Conservation (phyloP, 768 basidiomycete genomes). For the Sarcodon aspratus region DNA sequence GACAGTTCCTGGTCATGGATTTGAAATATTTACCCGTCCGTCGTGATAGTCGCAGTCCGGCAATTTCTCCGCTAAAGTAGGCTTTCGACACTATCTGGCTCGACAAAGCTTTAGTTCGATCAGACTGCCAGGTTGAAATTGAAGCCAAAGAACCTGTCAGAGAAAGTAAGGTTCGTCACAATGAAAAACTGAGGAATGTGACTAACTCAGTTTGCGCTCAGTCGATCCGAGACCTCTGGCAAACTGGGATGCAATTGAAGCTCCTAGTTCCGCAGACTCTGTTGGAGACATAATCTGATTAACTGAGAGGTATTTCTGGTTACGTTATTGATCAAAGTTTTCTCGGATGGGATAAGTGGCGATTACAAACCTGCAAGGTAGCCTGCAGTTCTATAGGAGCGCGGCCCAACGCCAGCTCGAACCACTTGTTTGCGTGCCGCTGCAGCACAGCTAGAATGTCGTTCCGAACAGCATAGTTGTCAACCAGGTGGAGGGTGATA, state of each 20-base stretch:
- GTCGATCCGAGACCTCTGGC: conserved; percentile 72
- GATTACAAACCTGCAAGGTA: conserved; percentile 62
- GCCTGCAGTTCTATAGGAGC: conserved; percentile 91
- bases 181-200: neutral
- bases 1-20: conserved; percentile 3
- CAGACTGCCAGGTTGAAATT: conserved; percentile 57
- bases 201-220: conserved; percentile 65
- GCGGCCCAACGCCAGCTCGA: conserved; percentile 74
- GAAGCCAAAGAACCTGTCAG: conserved; percentile 39
- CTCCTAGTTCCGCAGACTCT: conserved; percentile 80
- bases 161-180: neutral
- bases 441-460: conserved; percentile 73
- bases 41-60: conserved; percentile 64
- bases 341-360: neutral
- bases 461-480: conserved; percentile 77
- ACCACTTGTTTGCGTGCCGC: conserved; percentile 70
- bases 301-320: conserved; percentile 78
- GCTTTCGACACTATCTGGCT: conserved; percentile 85
- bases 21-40: conserved; percentile 36
- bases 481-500: conserved; percentile 71
- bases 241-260: conserved; percentile 80
- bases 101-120: conserved; percentile 70
- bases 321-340: neutral
- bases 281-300: conserved; percentile 59
- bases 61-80: conserved; percentile 83